Evolutionary conservation across 352 stramenopile species (phyloP).

Genomic region (Phytophthora sp.): DNA sequence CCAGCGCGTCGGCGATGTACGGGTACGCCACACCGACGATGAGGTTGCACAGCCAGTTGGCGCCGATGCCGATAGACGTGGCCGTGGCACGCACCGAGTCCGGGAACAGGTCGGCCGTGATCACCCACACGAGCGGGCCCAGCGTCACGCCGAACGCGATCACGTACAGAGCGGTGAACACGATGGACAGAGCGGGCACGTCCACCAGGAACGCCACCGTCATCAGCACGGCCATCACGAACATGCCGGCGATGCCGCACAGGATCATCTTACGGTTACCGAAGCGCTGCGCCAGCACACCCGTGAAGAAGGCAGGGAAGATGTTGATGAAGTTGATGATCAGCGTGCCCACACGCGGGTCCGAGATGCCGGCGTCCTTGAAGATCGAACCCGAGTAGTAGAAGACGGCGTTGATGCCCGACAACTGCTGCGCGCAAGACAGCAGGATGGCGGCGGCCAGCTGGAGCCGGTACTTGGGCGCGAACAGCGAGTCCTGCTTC

Average conservation of each 20-base stretch:
- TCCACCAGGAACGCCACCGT: conserved; percentile 31
- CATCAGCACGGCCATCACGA: conserved; percentile 27
- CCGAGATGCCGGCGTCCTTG: conserved; percentile 17
- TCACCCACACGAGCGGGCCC: conserved; percentile 21
- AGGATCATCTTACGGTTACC: conserved; percentile 50
- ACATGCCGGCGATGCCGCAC: conserved; percentile 38
- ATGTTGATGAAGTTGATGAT: conserved; percentile 30
- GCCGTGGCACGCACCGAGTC: conserved; percentile 28
- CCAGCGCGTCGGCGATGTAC: conserved; percentile 46
- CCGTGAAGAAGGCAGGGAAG: too few species aligned
- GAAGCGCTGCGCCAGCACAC: conserved; percentile 50
- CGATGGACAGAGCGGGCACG: conserved; percentile 25
- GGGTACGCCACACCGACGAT: conserved; percentile 58
- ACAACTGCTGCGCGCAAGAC: conserved; percentile 49
- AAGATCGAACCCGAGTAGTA: conserved; percentile 14
- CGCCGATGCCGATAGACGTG: conserved; percentile 44
- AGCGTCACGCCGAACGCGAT: too few species aligned
- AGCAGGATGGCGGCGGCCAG: conserved; percentile 44
- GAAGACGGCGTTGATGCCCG: conserved; percentile 66
- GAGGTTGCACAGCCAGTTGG: conserved; percentile 59
- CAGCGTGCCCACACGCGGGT: conserved; percentile 9
- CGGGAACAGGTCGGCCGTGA: conserved; percentile 25
- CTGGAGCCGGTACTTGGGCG: conserved; percentile 38
- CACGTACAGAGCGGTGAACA: conserved; percentile 27
- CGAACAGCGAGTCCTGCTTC: conserved; percentile 31